phyloP scores from a whole-genome alignment of 1,284 basidiomycete species.

The Inonotus hispidus region DNA sequence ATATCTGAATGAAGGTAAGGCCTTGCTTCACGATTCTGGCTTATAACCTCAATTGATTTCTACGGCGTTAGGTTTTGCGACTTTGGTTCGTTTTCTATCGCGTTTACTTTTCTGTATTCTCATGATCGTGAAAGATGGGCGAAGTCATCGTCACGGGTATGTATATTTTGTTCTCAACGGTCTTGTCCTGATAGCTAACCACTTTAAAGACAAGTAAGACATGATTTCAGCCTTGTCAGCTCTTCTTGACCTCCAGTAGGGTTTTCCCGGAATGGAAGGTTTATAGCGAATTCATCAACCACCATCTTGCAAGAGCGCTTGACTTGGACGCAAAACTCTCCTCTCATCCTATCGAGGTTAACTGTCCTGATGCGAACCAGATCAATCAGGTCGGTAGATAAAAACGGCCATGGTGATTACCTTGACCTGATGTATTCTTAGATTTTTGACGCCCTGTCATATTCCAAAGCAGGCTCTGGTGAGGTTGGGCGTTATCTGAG shows the following conservation, averaged over 20 bases:
- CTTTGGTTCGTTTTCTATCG: conserved; percentile 44
- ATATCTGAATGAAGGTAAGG: conserved; percentile 75
- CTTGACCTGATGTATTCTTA: conserved; percentile 26
- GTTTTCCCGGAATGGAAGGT: conserved; percentile 77
- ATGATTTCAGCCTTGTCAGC: neutral
- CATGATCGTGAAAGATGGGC: conserved; percentile 55
- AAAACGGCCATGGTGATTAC: too few relatives aligned
- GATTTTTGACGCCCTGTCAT: conserved; percentile 85
- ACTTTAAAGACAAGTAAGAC: conserved; percentile 41
- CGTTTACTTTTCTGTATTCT: neutral
- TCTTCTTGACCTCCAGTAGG: conserved; percentile 31
- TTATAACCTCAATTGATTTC: conserved; percentile 19
- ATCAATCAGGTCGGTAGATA: conserved; percentile 72
- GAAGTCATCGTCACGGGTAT: conserved; percentile 86
- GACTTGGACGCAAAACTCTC: conserved; percentile 85
- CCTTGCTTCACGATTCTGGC: neutral
- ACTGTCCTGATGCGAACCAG: conserved; percentile 82
- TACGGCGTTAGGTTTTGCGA: conserved; percentile 77
- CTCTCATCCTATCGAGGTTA: conserved; percentile 94
- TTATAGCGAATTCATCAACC: conserved; percentile 62
- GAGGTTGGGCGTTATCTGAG: conserved; percentile 16
- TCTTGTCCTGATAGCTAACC: neutral
- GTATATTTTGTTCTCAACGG: conserved; percentile 21
- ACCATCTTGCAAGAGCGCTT: conserved; percentile 64
- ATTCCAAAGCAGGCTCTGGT: conserved; percentile 84